phyloP scores from a whole-genome alignment of 441 rosid genomes.

The Capsella rubella region DNA sequence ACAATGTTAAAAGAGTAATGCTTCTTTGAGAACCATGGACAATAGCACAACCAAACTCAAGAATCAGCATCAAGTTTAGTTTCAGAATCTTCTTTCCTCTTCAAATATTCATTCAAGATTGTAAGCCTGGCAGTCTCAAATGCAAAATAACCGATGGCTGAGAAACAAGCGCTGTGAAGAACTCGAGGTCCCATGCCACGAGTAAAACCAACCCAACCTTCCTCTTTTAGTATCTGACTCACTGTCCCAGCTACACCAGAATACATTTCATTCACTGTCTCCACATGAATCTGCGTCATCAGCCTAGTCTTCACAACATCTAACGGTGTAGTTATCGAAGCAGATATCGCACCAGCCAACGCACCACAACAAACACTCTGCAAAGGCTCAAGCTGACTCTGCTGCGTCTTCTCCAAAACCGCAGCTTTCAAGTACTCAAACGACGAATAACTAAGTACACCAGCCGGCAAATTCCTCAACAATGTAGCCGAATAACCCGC shows the following conservation, averaged over 20 bases:
- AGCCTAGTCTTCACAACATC: constrained; percentile 93
- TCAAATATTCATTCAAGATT: constrained; percentile 74
- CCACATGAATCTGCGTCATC: constrained; percentile 86
- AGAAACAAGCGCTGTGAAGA: constrained; percentile 92
- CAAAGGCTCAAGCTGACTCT: constrained; percentile 74
- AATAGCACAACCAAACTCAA: constrained; percentile 21
- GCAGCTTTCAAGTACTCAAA: constrained; percentile 92
- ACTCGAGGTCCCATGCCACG: constrained; percentile 91
- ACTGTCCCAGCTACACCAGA: constrained; percentile 67
- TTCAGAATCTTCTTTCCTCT: constrained; percentile 60
- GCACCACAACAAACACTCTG: constrained; percentile 93
- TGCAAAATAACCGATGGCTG: constrained; percentile 89
- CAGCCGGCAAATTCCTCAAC: constrained; percentile 90
- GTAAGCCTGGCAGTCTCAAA: constrained; percentile 92
- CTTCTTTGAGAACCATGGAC: not conserved
- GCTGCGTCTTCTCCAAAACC: constrained; percentile 66
- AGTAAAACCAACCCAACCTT: constrained; percentile 86
- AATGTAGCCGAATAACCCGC: constrained; percentile 93
- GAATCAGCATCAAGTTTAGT: constrained; percentile 42
- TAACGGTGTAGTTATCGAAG: constrained; percentile 84
- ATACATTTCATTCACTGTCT: constrained; percentile 58
- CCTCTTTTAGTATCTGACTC: constrained; percentile 88
- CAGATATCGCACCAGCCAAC: constrained; percentile 91
- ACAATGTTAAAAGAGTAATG: not conserved
- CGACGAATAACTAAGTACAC: constrained; percentile 90